These are phyloP conservation scores for Gamsiella multidivaricata DNA, from an alignment of 192 early-diverging fungal species.

Conservation along the genomic window DNA sequence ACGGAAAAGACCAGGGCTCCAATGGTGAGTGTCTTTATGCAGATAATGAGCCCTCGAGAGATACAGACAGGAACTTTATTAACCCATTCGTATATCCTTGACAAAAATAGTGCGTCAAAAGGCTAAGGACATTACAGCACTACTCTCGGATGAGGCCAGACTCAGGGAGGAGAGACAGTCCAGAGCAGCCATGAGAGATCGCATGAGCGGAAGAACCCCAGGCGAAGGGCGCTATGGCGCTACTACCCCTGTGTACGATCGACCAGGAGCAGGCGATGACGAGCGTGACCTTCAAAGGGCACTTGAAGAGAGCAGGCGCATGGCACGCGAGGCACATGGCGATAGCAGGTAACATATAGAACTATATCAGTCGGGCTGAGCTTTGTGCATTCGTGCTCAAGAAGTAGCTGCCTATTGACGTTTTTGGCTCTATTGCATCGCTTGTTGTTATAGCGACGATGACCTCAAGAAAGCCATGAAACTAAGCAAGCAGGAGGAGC, in stretches of 20 bases:
- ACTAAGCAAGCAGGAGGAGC: slow-evolving; percentile 59
- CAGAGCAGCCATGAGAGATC: slow-evolving; percentile 70
- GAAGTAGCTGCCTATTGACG: neutral
- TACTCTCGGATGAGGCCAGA: slow-evolving; percentile 82
- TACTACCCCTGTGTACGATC: slow-evolving; percentile 51
- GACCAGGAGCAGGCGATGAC: slow-evolving; percentile 70
- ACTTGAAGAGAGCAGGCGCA: slow-evolving; percentile 83
- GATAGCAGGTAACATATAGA: slow-evolving; percentile 2
- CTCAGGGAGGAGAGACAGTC: slow-evolving; percentile 80
- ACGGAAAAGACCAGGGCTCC: slow-evolving; percentile 88
- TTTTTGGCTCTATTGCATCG: neutral
- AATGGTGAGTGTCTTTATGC: slow-evolving; percentile 73
- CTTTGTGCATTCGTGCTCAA: no score
- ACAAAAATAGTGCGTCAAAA: slow-evolving; percentile 83
- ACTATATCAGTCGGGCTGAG: no score
- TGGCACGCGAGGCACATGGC: slow-evolving; percentile 53
- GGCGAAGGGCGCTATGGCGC: slow-evolving; percentile 22
- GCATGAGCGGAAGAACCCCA: slow-evolving; percentile 62
- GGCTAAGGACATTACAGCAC: slow-evolving; percentile 87
- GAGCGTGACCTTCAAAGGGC: slow-evolving; percentile 85
- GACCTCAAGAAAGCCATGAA: slow-evolving; percentile 58
- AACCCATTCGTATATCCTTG: no score
- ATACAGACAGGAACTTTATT: no score
- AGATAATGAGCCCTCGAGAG: neutral
- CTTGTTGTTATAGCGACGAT: slow-evolving; percentile 18